A percentile compares a stretch with the other conserved stretches of the same genome.
Conservation (phyloP, 2,329 filamentous ascomycete genomes). For the Curvularia hawaiiensis region DNA sequence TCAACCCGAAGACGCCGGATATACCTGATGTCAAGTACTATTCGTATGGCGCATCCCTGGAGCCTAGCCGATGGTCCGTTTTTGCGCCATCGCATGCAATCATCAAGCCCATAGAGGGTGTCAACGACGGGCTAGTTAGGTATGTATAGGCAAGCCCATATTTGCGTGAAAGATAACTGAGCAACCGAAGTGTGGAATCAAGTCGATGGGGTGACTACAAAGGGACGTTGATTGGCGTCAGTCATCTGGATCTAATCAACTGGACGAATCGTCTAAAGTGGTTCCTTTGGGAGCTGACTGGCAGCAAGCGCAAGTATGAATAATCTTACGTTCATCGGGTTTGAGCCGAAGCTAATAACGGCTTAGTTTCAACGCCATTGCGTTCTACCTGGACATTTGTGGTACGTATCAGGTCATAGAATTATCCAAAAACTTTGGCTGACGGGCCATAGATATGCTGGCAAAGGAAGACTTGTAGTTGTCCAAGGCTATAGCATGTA, state of each 20-base stretch:
- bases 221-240: slow-evolving; percentile 67
- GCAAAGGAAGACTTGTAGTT: slow-evolving; percentile 44
- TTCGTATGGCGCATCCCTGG: slow-evolving; percentile 65
- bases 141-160: slow-evolving; percentile 7
- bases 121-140: slow-evolving; percentile 69
- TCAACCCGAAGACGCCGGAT: slow-evolving; percentile 65
- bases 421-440: not conserved
- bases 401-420: slow-evolving; percentile 49
- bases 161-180: not conserved
- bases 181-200: slow-evolving; percentile 55
- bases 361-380: slow-evolving; percentile 65
- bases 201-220: slow-evolving; percentile 67
- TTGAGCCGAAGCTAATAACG: slow-evolving; percentile 16
- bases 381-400: slow-evolving; percentile 69
- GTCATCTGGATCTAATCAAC: slow-evolving; percentile 69
- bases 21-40: slow-evolving; percentile 62
- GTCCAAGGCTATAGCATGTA: not conserved
- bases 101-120: slow-evolving; percentile 59
- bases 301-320: slow-evolving; percentile 58
- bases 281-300: slow-evolving; percentile 61
- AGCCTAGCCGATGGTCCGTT: slow-evolving; percentile 61
- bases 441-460: slow-evolving; percentile 40
- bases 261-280: slow-evolving; percentile 68
- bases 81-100: slow-evolving; percentile 63
- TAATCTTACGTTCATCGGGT: too few relatives aligned